phyloP scores from a whole-genome alignment of 106 monocot species.

The Allium sativum region DNA sequence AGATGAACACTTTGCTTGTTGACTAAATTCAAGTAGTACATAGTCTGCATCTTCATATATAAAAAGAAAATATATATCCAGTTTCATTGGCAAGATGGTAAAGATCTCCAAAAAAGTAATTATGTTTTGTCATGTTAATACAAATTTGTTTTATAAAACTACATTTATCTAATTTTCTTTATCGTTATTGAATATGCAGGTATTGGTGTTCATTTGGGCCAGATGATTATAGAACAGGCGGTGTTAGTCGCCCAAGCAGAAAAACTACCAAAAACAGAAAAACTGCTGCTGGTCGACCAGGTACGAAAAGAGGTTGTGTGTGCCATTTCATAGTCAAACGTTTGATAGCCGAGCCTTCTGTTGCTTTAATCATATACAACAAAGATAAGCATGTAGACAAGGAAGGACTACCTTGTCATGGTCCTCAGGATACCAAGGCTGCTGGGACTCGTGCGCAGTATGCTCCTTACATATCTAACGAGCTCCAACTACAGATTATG shows the following conservation, averaged over 20 bases:
- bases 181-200: constrained; percentile 20
- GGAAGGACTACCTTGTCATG: constrained; percentile 87
- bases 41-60: no score
- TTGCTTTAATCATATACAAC: constrained; percentile 94
- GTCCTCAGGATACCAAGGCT: constrained; percentile 63
- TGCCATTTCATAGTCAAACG: constrained; percentile 98
- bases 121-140: no score
- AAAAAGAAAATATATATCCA: no score
- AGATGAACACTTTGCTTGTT: no score
- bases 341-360: constrained; percentile 79
- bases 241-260: constrained; percentile 72
- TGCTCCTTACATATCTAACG: constrained; percentile 88
- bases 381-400: constrained; percentile 91
- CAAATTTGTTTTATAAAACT: no score
- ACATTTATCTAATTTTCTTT: no score
- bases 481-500: constrained; percentile 68
- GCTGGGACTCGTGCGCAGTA: constrained; percentile 84
- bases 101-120: no score
- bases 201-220: constrained; percentile 99
- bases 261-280: constrained; percentile 51
- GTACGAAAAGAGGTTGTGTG: constrained; percentile 89
- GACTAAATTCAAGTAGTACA: no score
- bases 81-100: no score
- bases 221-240: constrained; percentile 91
- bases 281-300: constrained; percentile 82